A percentile compares a stretch with the other conserved stretches of the same genome.
Conservation (phyloP, 2,329 filamentous ascomycete genomes). For the Aspergillus jensenii region DNA sequence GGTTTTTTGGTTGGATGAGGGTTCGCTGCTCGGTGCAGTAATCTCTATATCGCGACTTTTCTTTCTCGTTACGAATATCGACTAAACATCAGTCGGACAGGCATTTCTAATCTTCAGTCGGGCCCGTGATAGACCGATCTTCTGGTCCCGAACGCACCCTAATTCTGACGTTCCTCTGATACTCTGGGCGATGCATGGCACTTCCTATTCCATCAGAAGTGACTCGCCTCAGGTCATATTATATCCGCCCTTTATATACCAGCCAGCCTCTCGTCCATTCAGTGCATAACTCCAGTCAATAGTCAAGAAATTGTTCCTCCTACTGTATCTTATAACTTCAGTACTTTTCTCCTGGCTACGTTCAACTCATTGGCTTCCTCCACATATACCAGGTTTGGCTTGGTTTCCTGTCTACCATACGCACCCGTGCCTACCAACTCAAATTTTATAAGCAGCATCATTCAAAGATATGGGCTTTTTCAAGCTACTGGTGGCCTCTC, state of each 20-base stretch:
- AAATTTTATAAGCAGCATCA: not conserved
- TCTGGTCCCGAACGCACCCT: not conserved
- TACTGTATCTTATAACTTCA: not conserved
- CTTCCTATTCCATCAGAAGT: conserved; percentile 4
- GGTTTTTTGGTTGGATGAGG: not conserved
- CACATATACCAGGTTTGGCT: not conserved
- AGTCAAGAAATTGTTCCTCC: not conserved
- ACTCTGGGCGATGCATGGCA: conserved; percentile 15
- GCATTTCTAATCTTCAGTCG: conserved; percentile 10
- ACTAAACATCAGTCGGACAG: conserved; percentile 6
- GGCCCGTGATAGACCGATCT: conserved; percentile 4
- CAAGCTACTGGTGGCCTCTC: conserved; percentile 46
- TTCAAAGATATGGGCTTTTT: conserved; percentile 21
- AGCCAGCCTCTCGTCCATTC: not conserved
- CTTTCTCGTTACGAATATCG: conserved; percentile 15
- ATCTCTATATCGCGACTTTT: conserved; percentile 3
- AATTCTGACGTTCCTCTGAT: conserved; percentile 2
- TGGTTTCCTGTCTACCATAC: not conserved
- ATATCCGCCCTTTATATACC: conserved; percentile 1
- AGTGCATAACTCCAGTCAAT: not conserved
- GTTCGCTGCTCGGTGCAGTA: not conserved
- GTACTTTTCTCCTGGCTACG: not conserved
- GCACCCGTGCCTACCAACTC: not conserved
- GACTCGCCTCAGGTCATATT: not conserved
- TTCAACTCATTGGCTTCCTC: not conserved